Evolutionary conservation across 139 green algal species (phyloP).

Genomic region (Chlamydomonas applanata): DNA sequence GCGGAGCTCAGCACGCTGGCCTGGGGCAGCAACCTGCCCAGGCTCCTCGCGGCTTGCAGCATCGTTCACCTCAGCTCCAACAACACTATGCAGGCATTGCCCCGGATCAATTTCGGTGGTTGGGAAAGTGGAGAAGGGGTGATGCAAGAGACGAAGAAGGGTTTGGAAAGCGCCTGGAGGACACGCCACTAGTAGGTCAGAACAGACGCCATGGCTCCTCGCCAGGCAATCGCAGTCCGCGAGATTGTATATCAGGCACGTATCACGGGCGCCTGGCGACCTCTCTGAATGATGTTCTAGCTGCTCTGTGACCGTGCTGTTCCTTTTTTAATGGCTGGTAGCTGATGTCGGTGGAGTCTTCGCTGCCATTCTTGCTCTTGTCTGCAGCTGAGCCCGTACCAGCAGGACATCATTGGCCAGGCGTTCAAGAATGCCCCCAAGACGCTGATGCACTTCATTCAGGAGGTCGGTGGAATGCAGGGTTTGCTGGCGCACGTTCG

Average conservation of each 20-base stretch:
- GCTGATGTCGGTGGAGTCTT: neutral
- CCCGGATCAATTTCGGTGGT: too few relatives aligned
- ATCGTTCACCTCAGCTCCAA: too few relatives aligned
- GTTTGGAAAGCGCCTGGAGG: too few relatives aligned
- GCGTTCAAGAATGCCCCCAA: constrained; percentile 38
- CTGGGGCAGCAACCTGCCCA: too few relatives aligned
- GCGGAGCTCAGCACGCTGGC: too few relatives aligned
- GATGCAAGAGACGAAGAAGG: too few relatives aligned
- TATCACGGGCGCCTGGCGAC: neutral
- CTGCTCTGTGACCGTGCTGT: neutral
- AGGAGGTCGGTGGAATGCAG: neutral
- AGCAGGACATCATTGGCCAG: constrained; percentile 34
- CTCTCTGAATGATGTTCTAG: neutral
- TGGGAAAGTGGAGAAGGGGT: too few relatives aligned
- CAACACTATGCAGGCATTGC: too few relatives aligned
- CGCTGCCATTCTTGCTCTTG: too few relatives aligned
- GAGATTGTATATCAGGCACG: constrained; percentile 42
- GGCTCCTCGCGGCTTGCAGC: too few relatives aligned
- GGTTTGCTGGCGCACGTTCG: neutral
- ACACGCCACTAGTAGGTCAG: too few relatives aligned
- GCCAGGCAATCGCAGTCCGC: constrained; percentile 23
- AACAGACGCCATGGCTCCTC: constrained; percentile 26
- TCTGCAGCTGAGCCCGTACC: constrained; percentile 35
- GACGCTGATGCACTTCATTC: constrained; percentile 25
- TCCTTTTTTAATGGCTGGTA: neutral